Base-by-base conservation (phyloP, 2,329 filamentous ascomycete species). In the Exophiala aquamarina region DNA sequence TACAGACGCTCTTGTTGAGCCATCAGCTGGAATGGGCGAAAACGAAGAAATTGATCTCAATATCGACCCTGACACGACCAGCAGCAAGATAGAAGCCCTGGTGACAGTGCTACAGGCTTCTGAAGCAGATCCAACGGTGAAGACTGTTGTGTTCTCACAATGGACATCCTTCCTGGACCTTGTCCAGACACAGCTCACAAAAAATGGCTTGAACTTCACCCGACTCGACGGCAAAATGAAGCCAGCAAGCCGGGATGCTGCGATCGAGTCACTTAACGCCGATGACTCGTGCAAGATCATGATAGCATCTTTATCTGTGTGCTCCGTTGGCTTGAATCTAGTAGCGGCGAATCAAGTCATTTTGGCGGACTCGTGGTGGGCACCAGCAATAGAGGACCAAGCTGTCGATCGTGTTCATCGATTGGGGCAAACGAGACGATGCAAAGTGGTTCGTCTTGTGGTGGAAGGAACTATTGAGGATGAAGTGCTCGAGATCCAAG, bases 331-430 rank as follows among this genome's bases (percentile, higher is more conserved):
- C 0, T 75, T 95, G 36, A 95, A 95, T 59, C 78, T 95, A 10
- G 87, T 91, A 0, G 83, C 88, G 0, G 90, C 90, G 0, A 89
- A 93, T 59, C 90, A 90, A 5, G 88, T 94, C 49, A 82, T 95
- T 36, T 74, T 95, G 15, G 81, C 82, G 0, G 90, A 95, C 65
- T 87, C 81, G 49, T 95, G 89, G 90, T 95, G 90, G 87, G 89
- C 90, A 1, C 90, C 90, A 0, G 89, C 89, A 1, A 93, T 95
- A 45, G 90, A 95, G 66, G 89, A 95, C 58, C 90, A 95, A 64
- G 91, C 91, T 3, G 78, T 95, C 2, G 90, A 95, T 63, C 84
- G 90, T 3, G 89, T 95, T 5, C 88, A 95, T 63, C 79, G 90
- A 1, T 75, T 95, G 0, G 90, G 90, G 0, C 91, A 95, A 70